phyloP scores from a whole-genome alignment of 345 rosid genomes.

The Nephelium lappaceum region DNA sequence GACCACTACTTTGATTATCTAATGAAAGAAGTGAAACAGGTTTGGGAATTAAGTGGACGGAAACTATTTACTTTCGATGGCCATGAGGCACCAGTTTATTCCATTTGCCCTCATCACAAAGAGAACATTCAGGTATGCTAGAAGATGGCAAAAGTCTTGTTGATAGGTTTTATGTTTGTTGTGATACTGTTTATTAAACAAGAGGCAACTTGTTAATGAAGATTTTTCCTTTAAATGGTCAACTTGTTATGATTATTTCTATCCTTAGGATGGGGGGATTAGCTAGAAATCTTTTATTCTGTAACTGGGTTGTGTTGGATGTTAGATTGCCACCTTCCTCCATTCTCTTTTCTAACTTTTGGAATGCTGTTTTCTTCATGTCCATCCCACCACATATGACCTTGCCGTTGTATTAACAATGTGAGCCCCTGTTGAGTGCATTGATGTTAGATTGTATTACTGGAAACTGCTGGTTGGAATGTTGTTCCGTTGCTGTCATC shows the following conservation, averaged over 20 bases:
- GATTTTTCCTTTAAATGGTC: neutral
- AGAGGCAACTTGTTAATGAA: neutral
- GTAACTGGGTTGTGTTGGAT: neutral
- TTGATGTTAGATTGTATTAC: neutral
- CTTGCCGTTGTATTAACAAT: neutral
- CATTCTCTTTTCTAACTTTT: too few species aligned
- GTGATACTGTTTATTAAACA: neutral
- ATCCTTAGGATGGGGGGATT: neutral
- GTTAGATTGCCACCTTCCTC: neutral
- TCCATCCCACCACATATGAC: neutral
- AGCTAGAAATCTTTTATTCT: neutral
- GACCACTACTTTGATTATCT: constrained; percentile 18
- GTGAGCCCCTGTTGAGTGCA: neutral
- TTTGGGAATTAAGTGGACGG: constrained; percentile 72
- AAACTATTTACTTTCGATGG: constrained; percentile 76
- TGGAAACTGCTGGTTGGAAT: constrained; percentile 3
- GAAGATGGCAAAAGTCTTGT: neutral
- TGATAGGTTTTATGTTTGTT: neutral
- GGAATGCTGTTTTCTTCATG: neutral
- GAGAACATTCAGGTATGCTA: constrained; percentile 78
- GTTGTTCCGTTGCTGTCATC: constrained; percentile 1
- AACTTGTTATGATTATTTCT: neutral
- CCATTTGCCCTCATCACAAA: constrained; percentile 89
- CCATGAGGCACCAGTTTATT: constrained; percentile 86
- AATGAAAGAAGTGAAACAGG: constrained; percentile 56